Evolutionary conservation across 129 eudicot species (phyloP).

Genomic region (Artemisia annua): DNA sequence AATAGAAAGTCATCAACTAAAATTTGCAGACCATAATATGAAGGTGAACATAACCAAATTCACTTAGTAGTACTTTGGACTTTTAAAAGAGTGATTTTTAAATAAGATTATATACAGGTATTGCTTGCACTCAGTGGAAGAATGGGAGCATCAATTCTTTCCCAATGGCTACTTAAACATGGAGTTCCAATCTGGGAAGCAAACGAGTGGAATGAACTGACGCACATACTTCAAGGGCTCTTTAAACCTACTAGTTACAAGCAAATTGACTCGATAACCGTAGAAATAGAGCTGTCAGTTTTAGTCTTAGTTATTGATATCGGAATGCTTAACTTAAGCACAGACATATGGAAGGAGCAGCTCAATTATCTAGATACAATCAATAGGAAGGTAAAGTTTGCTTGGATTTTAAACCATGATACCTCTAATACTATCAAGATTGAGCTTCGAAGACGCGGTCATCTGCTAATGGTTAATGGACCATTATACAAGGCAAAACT

Average conservation of each 20-base stretch:
- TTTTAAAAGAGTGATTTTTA: not conserved
- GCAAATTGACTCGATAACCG: slow-evolving; percentile 31
- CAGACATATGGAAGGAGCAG: slow-evolving; percentile 87
- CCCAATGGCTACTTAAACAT: slow-evolving; percentile 61
- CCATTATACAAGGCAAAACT: slow-evolving; percentile 84
- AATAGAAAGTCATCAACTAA: slow-evolving; percentile 41
- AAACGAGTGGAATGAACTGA: slow-evolving; percentile 88
- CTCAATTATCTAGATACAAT: slow-evolving; percentile 60
- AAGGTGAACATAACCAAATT: slow-evolving; percentile 42
- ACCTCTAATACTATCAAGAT: slow-evolving; percentile 66
- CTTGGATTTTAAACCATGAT: slow-evolving; percentile 86
- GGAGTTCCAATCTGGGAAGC: slow-evolving; percentile 60
- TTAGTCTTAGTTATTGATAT: slow-evolving; percentile 70
- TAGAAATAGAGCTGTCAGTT: slow-evolving; percentile 28
- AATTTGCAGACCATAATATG: slow-evolving; percentile 45
- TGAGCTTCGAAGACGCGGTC: slow-evolving; percentile 77
- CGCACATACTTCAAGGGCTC: slow-evolving; percentile 54
- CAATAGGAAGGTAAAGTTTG: slow-evolving; percentile 51
- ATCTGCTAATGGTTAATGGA: slow-evolving; percentile 69
- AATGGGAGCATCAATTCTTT: slow-evolving; percentile 54
- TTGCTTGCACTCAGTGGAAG: slow-evolving; percentile 77
- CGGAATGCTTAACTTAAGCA: slow-evolving; percentile 71
- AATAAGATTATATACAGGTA: slow-evolving; percentile 49
- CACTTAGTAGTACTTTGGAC: not conserved
- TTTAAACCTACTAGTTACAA: slow-evolving; percentile 36